Base-by-base conservation (phyloP, 2,329 filamentous ascomycete genomes). In the Bipolaris sorokiniana region DNA sequence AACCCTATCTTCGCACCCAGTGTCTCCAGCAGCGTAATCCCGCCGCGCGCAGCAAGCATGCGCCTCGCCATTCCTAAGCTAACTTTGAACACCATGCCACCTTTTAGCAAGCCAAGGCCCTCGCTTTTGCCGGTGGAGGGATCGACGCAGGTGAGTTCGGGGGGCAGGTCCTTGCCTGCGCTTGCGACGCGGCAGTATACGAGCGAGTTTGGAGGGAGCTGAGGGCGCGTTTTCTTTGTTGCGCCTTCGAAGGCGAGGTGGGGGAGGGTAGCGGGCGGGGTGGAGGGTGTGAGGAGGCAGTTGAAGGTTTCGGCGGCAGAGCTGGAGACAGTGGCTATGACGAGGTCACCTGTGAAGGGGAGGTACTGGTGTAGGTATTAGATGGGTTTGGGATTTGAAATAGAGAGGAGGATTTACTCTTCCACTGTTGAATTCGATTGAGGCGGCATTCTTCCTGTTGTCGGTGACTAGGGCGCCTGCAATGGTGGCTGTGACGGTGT, bases 241-340 rank as follows among this genome's bases (percentile, higher is more conserved):
- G 92, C 95, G 62, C 88, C 88, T 77, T 98, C 94, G 75, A 99
- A 99, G n/a, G 92, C 87, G 18, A 98, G 84, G 65, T 96, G 90
- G 0, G 91, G 92, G 1, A 98, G 86, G 16, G 90, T 81, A 1
- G 90, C 92, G 58, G 79, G 77, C 0, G 83, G 78, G 5, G 83
- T 84, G 69, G 87, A 80, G 7, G 84, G 83, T 26, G 91, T 89
- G 51, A 98, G 83, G 65, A 84, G 83, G 75, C 92, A 92, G 76
- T 90, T 88, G 82, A 91, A 97, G 73, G 86, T 84, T 67, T 98
- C 95, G 55, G 83, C 82, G 48, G 87, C 84, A 53, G 87, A 88
- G 75, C 89, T 90, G 70, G 90, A 86, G 66, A 98, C 83, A 63
- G 91, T 92, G 57, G 91, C 93, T 72, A 99, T 91, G 64, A 98